Evolutionary conservation across 805 yeast genomes (phyloP).

Genomic region (Lipomyces mesembrius): DNA sequence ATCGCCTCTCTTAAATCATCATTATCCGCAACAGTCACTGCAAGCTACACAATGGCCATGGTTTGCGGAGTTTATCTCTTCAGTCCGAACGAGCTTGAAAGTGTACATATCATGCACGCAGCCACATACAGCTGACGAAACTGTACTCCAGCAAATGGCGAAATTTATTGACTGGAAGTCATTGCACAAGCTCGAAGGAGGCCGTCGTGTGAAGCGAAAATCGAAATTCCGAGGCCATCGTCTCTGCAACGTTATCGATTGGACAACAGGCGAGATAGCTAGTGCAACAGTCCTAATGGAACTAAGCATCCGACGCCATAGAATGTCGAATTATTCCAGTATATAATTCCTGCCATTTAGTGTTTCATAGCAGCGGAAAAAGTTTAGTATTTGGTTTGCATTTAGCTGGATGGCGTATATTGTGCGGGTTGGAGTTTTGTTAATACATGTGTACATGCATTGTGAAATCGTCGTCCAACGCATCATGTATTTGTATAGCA

Average conservation of each 20-base stretch:
- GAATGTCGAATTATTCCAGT: constrained; percentile 2
- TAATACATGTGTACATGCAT: neutral
- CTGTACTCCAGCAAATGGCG: constrained; percentile 10
- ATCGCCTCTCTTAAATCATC: constrained; percentile 2
- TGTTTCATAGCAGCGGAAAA: neutral
- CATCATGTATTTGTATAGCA: neutral
- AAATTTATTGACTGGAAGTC: constrained; percentile 31
- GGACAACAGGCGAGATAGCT: constrained; percentile 18
- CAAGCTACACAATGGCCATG: constrained; percentile 25
- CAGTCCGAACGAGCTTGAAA: constrained; percentile 18
- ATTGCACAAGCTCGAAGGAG: constrained; percentile 12
- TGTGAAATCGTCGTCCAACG: neutral
- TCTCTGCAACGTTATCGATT: constrained; percentile 23
- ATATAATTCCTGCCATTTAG: neutral
- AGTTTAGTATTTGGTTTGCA: neutral
- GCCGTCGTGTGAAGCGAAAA: constrained; percentile 32
- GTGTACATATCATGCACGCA: constrained; percentile 19
- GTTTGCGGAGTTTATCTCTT: constrained; percentile 22
- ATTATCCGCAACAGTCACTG: neutral
- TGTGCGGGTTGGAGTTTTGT: neutral
- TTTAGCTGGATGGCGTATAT: neutral
- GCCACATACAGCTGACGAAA: constrained; percentile 3
- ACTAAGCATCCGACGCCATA: constrained; percentile 26
- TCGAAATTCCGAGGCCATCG: constrained; percentile 30
- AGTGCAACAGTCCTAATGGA: constrained; percentile 21